Evolutionary conservation across 1,284 basidiomycete genomes (phyloP).

Genomic region (Cryptococcus jaspeensis): DNA sequence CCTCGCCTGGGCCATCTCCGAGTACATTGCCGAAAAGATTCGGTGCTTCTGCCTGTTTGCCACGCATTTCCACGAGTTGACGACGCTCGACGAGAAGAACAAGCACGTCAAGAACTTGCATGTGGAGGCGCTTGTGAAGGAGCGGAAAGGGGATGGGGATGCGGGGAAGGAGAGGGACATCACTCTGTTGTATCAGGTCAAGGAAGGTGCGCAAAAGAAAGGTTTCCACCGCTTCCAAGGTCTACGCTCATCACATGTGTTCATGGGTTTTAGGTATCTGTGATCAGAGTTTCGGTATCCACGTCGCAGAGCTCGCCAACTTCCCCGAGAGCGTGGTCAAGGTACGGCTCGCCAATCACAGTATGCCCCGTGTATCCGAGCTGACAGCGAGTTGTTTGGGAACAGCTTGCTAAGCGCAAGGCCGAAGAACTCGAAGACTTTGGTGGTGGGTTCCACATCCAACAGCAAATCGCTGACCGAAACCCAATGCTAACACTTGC

Average conservation of each 20-base stretch:
- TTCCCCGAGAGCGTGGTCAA: constrained; percentile 93
- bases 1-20: constrained; percentile 97
- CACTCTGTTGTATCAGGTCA: constrained; percentile 91
- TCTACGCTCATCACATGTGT: neutral
- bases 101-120: constrained; percentile 90
- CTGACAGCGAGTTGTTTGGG: constrained; percentile 3
- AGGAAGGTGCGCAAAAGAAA: constrained; percentile 79
- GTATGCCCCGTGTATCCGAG: neutral
- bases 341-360: constrained; percentile 54
- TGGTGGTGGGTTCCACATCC: constrained; percentile 53
- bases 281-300: constrained; percentile 98
- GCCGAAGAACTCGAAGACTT: constrained; percentile 97
- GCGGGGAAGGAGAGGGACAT: constrained; percentile 73
- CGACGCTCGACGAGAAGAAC: constrained; percentile 82
- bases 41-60: constrained; percentile 94
- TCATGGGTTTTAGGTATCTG: constrained; percentile 61
- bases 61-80: constrained; percentile 97
- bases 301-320: constrained; percentile 93
- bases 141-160: constrained; percentile 51
- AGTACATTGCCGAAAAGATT: constrained; percentile 85
- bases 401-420: constrained; percentile 85
- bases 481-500: constrained; percentile 29
- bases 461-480: neutral
- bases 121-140: constrained; percentile 87
- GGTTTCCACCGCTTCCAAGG: neutral